phyloP scores from a whole-genome alignment of 2,329 filamentous ascomycete species.

The Fusarium chaquense region DNA sequence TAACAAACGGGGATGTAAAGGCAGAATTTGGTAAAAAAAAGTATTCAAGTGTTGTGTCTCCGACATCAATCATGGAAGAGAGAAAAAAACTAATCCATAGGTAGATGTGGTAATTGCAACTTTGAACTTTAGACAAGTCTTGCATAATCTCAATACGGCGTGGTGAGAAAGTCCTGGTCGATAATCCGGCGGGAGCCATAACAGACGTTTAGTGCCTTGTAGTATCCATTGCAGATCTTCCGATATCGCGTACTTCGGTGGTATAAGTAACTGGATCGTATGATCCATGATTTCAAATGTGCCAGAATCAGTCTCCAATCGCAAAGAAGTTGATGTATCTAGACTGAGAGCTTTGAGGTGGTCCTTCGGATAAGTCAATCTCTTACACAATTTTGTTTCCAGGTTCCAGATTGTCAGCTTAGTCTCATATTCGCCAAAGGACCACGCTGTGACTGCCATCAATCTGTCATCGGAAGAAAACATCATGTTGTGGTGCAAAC shows the following conservation, averaged over 20 bases:
- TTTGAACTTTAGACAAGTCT: neutral
- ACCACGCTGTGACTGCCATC: too few species aligned
- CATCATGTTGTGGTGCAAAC: neutral
- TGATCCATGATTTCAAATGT: neutral
- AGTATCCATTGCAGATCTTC: neutral
- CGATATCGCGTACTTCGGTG: neutral
- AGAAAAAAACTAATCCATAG: neutral
- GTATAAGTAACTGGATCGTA: neutral
- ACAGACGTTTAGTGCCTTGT: neutral
- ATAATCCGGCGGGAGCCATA: neutral
- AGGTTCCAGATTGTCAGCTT: neutral
- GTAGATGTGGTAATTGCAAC: neutral
- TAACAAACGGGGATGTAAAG: too few species aligned
- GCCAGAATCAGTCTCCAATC: neutral
- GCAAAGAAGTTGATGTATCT: neutral
- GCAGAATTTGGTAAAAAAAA: too few species aligned
- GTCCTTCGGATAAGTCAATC: neutral
- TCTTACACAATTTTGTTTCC: neutral
- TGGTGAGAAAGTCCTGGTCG: rapidly evolving
- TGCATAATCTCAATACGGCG: neutral
- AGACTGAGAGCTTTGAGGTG: neutral
- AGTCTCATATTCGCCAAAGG: neutral
- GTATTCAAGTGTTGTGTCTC: too few species aligned
- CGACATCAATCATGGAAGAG: too few species aligned
- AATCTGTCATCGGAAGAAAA: neutral